Percentiles rank a stretch among this genome's conserved stretches.
These are phyloP conservation scores for Kwoniella sp. DNA, from an alignment of 768 basidiomycete species.

Conservation along the genomic window DNA sequence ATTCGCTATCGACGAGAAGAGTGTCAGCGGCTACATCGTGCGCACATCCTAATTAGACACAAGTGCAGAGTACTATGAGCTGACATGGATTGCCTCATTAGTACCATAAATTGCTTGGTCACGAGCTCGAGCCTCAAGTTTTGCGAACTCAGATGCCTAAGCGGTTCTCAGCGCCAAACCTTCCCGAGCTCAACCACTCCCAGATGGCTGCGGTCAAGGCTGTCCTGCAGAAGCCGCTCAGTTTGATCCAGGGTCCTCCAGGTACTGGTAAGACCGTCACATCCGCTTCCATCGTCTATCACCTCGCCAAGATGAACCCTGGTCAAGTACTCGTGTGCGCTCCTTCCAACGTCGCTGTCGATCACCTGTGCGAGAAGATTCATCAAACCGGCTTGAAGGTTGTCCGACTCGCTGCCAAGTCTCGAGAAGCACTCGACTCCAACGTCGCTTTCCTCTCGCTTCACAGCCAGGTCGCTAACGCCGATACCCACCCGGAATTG, in stretches of 20 bases:
- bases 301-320: slow-evolving; percentile 98
- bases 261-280: slow-evolving; percentile 99
- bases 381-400: slow-evolving; percentile 98
- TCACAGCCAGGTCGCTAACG: slow-evolving; percentile 96
- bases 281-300: slow-evolving; percentile 97
- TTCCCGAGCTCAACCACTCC: slow-evolving; percentile 97
- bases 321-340: slow-evolving; percentile 99
- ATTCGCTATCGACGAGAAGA: slow-evolving; percentile 98
- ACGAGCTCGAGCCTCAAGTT: slow-evolving; percentile 93
- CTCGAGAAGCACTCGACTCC: slow-evolving; percentile 96
- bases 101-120: slow-evolving; percentile 98
- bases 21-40: slow-evolving; percentile 97
- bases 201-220: slow-evolving; percentile 99
- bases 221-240: slow-evolving; percentile 95
- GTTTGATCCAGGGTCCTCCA: slow-evolving; percentile 96
- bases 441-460: slow-evolving; percentile 89
- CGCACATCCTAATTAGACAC: slow-evolving; percentile 54
- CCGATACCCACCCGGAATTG: slow-evolving; percentile 90
- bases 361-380: slow-evolving; percentile 98
- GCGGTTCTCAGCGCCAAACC: slow-evolving; percentile 90
- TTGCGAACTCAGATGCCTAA: slow-evolving; percentile 78
- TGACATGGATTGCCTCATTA: slow-evolving; percentile 49
- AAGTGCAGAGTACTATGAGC: background rate
- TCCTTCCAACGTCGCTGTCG: slow-evolving; percentile 98
- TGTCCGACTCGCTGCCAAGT: slow-evolving; percentile 95